Conservation (phyloP, 2,329 filamentous ascomycete species). For the Monilinia fructigena region DNA sequence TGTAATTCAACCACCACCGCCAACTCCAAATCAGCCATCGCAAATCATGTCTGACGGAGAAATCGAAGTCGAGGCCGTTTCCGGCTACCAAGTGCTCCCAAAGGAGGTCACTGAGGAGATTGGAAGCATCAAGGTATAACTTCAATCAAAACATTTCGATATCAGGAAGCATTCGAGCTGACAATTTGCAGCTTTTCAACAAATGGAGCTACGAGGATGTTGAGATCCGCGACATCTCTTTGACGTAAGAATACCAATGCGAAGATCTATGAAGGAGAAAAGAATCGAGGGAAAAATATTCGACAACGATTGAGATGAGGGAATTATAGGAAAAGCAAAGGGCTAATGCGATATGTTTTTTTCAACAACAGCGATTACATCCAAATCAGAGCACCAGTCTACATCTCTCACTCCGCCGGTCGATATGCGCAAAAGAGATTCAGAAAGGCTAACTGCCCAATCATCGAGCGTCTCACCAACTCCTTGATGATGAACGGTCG, state of each 20-base stretch:
- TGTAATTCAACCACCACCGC: conserved; percentile 25
- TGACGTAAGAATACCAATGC: conserved; percentile 74
- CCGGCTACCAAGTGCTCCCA: conserved; percentile 78
- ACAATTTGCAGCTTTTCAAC: conserved; percentile 68
- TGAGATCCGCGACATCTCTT: conserved; percentile 98
- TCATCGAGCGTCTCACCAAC: conserved; percentile 99
- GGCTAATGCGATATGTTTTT: conserved; percentile 32
- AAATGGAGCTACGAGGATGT: conserved; percentile 99
- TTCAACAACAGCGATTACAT: conserved; percentile 93
- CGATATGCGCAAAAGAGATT: conserved; percentile 99
- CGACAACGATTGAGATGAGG: conserved; percentile 15
- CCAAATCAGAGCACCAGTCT: conserved; percentile 98
- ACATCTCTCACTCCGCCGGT: conserved; percentile 97
- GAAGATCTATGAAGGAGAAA: conserved; percentile 3
- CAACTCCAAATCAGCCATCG: conserved; percentile 25
- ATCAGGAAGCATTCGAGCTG: conserved; percentile 21
- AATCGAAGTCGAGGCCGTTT: conserved; percentile 82
- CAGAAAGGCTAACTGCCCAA: conserved; percentile 99
- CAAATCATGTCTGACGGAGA: conserved; percentile 86
- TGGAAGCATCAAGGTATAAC: conserved; percentile 80
- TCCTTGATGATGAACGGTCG: conserved; percentile 99
- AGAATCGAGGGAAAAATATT: conserved; percentile 11
- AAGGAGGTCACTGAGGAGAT: conserved; percentile 89
- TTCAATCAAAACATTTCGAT: conserved; percentile 22
- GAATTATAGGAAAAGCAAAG: conserved; percentile 36